A percentile compares a stretch with the other conserved stretches of the same genome.
These are phyloP conservation scores for Orobanche coerulescens DNA, from an alignment of 257 asterid genomes.

Conservation along the genomic window DNA sequence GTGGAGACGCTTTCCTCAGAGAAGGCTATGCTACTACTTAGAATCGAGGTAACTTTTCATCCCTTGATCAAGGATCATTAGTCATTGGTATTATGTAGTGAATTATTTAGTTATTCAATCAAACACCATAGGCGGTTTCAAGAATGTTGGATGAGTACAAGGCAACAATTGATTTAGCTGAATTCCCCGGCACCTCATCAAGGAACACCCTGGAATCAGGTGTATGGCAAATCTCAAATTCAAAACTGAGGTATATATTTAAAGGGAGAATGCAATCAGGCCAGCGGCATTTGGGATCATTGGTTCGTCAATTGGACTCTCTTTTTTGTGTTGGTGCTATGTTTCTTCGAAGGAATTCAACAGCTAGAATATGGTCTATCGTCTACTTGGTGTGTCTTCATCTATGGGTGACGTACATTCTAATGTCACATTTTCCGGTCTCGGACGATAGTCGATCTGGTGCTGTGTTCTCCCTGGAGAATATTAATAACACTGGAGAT, in stretches of 20 bases:
- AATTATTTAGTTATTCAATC: neutral
- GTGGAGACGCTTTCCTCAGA: constrained; percentile 87
- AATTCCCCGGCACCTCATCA: constrained; percentile 42
- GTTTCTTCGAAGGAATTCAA: constrained; percentile 60
- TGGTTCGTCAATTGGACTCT: constrained; percentile 75
- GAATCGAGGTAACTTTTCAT: constrained; percentile 56
- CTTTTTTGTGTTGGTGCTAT: constrained; percentile 63
- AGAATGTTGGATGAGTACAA: constrained; percentile 57
- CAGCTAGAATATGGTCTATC: constrained; percentile 60
- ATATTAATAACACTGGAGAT: constrained; percentile 68
- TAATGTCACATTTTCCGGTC: constrained; percentile 55
- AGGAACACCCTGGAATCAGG: constrained; percentile 50
- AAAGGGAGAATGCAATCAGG: constrained; percentile 62
- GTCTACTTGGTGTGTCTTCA: constrained; percentile 77
- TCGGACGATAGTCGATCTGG: constrained; percentile 50
- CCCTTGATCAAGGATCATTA: constrained; percentile 1
- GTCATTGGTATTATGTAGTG: neutral
- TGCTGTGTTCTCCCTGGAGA: constrained; percentile 67
- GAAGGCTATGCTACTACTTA: constrained; percentile 68
- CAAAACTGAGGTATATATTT: constrained; percentile 48
- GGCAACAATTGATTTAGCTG: constrained; percentile 31
- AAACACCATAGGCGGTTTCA: constrained; percentile 53
- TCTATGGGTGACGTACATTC: constrained; percentile 75
- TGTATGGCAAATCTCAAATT: constrained; percentile 34
- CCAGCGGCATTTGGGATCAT: constrained; percentile 62